phyloP scores from a whole-genome alignment of 169 alveolate genomes.

The Plasmodium fragile region DNA sequence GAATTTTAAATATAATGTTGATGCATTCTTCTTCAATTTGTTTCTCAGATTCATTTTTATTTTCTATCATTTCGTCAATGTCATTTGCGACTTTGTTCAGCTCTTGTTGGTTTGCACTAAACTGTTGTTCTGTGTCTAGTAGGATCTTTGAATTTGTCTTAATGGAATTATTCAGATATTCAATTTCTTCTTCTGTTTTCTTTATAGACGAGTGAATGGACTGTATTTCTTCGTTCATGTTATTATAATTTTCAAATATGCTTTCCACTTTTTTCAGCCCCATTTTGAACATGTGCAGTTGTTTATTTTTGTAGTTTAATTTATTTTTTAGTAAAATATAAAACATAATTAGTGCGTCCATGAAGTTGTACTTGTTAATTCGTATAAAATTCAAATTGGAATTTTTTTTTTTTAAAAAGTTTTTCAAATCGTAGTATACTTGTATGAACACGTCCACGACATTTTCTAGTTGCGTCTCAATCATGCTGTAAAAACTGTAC shows the following conservation, averaged over 20 bases:
- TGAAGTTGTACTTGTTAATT: constrained; percentile 44
- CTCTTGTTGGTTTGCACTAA: constrained; percentile 24
- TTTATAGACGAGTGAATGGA: constrained; percentile 1
- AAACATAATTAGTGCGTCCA: constrained; percentile 51
- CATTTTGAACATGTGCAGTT: constrained; percentile 62
- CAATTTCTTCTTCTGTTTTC: background rate
- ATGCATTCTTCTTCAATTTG: constrained; percentile 71
- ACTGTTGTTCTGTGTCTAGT: constrained; percentile 21
- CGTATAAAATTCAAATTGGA: constrained; percentile 18
- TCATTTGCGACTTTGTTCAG: constrained; percentile 38
- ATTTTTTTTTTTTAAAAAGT: background rate
- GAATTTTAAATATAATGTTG: constrained; percentile 58
- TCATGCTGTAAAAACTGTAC: constrained; percentile 20
- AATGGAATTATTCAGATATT: constrained; percentile 11
- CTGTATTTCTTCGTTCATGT: constrained; percentile 54
- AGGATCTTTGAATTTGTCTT: constrained; percentile 20
- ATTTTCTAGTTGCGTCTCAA: constrained; percentile 40
- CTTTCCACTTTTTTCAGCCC: constrained; percentile 51
- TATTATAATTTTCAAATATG: constrained; percentile 50
- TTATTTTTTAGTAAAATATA: constrained; percentile 62
- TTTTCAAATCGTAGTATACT: constrained; percentile 62
- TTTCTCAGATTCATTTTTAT: constrained; percentile 59
- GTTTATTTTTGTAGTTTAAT: constrained; percentile 70
- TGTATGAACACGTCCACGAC: constrained; percentile 48
- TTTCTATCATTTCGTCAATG: constrained; percentile 67